Conservation (phyloP, 495 filamentous ascomycete species). For the Podospora pseudocomata region DNA sequence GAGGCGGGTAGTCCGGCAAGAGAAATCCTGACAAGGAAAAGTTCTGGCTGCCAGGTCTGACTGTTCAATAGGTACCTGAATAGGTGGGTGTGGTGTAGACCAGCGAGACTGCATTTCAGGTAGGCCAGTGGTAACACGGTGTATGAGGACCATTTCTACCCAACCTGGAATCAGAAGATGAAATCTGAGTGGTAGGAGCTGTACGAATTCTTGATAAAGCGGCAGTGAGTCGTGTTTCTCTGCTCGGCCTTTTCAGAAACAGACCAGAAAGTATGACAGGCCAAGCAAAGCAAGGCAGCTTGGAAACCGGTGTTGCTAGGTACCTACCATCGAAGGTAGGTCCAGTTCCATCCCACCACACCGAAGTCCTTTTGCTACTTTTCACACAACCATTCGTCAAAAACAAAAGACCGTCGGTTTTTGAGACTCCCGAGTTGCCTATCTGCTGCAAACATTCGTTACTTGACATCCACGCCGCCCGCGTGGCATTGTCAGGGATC, state of each 20-base stretch:
- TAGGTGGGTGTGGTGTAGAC: too few species aligned
- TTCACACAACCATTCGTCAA: neutral
- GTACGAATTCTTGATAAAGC: neutral
- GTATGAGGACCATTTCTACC: too few species aligned
- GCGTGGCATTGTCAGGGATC: neutral
- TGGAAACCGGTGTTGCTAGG: too few species aligned
- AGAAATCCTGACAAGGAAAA: too few species aligned
- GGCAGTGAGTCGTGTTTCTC: neutral
- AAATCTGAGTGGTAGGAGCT: neutral
- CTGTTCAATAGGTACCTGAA: neutral
- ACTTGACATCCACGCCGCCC: neutral
- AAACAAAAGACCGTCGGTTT: neutral
- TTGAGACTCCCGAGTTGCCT: neutral
- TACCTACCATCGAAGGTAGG: too few species aligned
- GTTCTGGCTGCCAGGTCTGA: neutral
- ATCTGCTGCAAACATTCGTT: neutral
- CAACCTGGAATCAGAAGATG: neutral
- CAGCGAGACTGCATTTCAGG: too few species aligned
- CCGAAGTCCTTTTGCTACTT: neutral
- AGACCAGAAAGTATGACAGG: neutral
- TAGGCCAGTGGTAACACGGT: too few species aligned
- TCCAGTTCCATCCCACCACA: neutral
- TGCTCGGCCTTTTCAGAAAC: neutral
- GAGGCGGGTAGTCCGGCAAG: neutral
- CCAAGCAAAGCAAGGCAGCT: neutral